Conservation (phyloP, 2,329 filamentous ascomycete species). For the Botrytis aclada region DNA sequence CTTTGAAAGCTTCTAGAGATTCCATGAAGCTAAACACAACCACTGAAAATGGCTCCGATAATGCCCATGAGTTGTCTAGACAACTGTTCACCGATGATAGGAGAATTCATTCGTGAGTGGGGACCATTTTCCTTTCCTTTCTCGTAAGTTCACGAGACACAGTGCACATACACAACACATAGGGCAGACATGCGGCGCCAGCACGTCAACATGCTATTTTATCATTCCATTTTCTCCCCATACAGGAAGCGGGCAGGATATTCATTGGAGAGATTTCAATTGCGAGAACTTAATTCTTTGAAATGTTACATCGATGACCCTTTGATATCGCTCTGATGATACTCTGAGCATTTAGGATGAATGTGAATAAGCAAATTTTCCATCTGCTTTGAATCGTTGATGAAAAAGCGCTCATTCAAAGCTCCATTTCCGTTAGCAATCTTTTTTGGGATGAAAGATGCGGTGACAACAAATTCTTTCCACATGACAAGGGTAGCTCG, state of each 20-base stretch:
- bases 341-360: neutral
- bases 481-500: neutral
- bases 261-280: neutral
- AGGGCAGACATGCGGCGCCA: neutral
- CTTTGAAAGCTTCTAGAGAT: neutral
- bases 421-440: neutral
- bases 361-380: neutral
- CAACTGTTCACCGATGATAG: slow-evolving; percentile 22
- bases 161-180: neutral
- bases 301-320: neutral
- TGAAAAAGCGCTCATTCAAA: neutral
- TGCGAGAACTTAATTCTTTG: neutral
- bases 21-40: neutral
- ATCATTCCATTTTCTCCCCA: neutral
- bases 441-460: neutral
- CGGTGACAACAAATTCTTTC: slow-evolving; percentile 10
- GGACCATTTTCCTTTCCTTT: neutral
- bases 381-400: no score
- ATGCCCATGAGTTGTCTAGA: neutral
- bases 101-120: neutral
- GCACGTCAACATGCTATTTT: neutral
- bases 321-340: neutral
- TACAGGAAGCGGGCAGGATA: neutral
- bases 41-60: neutral
- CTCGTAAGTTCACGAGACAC: slow-evolving; percentile 6